phyloP scores from a whole-genome alignment of 306 rosid species.

The Glycine latifolia region DNA sequence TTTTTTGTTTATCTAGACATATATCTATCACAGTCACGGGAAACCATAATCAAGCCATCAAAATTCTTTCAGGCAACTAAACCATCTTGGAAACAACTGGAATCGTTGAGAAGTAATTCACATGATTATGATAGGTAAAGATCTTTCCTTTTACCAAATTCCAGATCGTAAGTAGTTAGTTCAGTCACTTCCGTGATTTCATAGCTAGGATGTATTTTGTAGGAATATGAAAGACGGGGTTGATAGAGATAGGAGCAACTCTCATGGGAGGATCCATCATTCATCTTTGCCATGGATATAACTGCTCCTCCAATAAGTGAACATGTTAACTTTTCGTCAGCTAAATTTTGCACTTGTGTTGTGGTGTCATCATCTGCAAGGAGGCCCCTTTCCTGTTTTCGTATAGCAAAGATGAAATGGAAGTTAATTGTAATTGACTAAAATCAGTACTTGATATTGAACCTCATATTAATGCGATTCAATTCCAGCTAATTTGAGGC shows the following conservation, averaged over 20 bases:
- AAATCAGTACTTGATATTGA: constrained; percentile 42
- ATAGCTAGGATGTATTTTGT: constrained; percentile 20
- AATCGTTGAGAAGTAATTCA: constrained; percentile 46
- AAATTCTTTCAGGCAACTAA: constrained; percentile 46
- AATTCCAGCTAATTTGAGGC: constrained; percentile 12
- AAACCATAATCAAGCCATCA: constrained; percentile 37
- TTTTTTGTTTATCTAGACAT: background rate
- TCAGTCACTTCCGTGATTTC: background rate
- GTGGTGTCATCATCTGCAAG: constrained; percentile 39
- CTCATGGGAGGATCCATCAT: constrained; percentile 35
- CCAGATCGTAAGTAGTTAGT: constrained; percentile 15
- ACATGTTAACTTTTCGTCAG: constrained; percentile 9
- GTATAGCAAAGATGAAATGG: constrained; percentile 8
- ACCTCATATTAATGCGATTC: constrained; percentile 36
- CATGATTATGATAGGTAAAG: constrained; percentile 48
- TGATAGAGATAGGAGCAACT: constrained; percentile 40
- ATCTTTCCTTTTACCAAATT: constrained; percentile 4
- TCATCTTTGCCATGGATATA: constrained; percentile 31
- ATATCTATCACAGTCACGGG: background rate
- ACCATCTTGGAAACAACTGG: constrained; percentile 35
- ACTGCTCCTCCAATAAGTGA: background rate
- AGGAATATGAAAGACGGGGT: constrained; percentile 29
- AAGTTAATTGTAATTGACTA: constrained; percentile 33
- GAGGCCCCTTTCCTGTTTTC: constrained; percentile 32
- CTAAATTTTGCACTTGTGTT: constrained; percentile 36